Evolutionary conservation across 257 asterid genomes (phyloP).

Genomic region (Salvia splendens): DNA sequence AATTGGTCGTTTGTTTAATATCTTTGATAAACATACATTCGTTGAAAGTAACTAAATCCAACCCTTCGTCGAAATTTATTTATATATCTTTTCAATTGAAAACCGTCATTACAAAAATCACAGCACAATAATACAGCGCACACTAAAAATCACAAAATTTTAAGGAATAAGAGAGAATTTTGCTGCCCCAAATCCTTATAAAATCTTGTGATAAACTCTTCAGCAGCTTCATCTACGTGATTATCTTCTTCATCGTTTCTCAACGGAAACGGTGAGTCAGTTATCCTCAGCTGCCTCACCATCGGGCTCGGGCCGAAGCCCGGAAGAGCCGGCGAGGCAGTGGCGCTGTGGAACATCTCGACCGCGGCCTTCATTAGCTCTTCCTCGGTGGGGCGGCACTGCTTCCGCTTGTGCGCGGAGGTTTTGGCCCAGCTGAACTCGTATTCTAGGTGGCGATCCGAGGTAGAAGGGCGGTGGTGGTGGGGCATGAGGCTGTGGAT

Average conservation of each 20-base stretch:
- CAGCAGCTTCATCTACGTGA: constrained; percentile 63
- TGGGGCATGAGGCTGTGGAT: constrained; percentile 68
- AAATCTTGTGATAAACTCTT: constrained; percentile 57
- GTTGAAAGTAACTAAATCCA: too few species aligned
- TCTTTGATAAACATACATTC: too few species aligned
- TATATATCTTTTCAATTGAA: too few species aligned
- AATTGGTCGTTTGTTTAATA: constrained; percentile 81
- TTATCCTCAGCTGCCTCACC: constrained; percentile 82
- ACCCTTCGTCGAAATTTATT: too few species aligned
- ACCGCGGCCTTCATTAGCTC: constrained; percentile 45
- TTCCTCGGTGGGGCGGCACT: constrained; percentile 13
- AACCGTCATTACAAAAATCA: too few species aligned
- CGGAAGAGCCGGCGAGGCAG: constrained; percentile 69
- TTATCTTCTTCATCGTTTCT: constrained; percentile 41
- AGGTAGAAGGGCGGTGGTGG: constrained; percentile 36
- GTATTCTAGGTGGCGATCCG: constrained; percentile 8
- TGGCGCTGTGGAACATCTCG: constrained; percentile 44
- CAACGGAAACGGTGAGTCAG: constrained; percentile 70
- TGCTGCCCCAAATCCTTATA: constrained; percentile 56
- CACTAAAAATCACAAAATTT: too few species aligned
- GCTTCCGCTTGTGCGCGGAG: constrained; percentile 45
- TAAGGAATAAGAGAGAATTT: neutral
- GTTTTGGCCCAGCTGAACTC: too few species aligned
- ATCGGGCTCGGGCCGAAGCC: constrained; percentile 72
- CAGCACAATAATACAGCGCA: neutral